Evolutionary conservation across 495 filamentous ascomycete genomes (phyloP).

Genomic region (Penicillium riverlandense): DNA sequence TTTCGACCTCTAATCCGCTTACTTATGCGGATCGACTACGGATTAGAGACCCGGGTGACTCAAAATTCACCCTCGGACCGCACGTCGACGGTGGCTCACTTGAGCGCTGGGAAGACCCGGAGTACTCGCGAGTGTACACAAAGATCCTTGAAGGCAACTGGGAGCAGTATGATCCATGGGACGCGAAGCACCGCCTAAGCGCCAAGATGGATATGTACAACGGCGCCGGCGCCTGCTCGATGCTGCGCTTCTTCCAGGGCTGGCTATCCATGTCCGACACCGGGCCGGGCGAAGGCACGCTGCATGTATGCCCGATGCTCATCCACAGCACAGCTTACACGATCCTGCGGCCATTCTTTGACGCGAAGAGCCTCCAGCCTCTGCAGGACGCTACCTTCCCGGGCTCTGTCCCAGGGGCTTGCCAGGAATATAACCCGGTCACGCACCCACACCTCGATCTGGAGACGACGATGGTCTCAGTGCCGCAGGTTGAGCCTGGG

Average conservation of each 20-base stretch:
- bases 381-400: slow-evolving; percentile 48
- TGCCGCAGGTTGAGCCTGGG: slow-evolving; percentile 70
- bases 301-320: slow-evolving; percentile 77
- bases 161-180: slow-evolving; percentile 79
- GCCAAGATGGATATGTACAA: slow-evolving; percentile 74
- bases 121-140: slow-evolving; percentile 71
- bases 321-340: slow-evolving; percentile 69
- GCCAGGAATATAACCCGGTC: slow-evolving; percentile 65
- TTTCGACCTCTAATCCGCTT: slow-evolving; percentile 62
- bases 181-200: slow-evolving; percentile 58
- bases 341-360: slow-evolving; percentile 81
- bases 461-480: slow-evolving; percentile 64
- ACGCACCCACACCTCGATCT: slow-evolving; percentile 76
- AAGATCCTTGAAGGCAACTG: slow-evolving; percentile 67
- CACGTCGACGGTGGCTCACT: slow-evolving; percentile 80
- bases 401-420: slow-evolving; percentile 66
- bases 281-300: slow-evolving; percentile 66
- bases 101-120: slow-evolving; percentile 78
- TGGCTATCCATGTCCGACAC: slow-evolving; percentile 77
- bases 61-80: slow-evolving; percentile 75
- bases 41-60: slow-evolving; percentile 57
- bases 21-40: slow-evolving; percentile 78
- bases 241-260: slow-evolving; percentile 84
- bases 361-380: slow-evolving; percentile 39
- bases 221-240: slow-evolving; percentile 73